Evolutionary conservation across 164 flowering plant species (phyloP), one percentile per base, ranked within the genome.

Genomic region (Berberis thunbergii): DNA sequence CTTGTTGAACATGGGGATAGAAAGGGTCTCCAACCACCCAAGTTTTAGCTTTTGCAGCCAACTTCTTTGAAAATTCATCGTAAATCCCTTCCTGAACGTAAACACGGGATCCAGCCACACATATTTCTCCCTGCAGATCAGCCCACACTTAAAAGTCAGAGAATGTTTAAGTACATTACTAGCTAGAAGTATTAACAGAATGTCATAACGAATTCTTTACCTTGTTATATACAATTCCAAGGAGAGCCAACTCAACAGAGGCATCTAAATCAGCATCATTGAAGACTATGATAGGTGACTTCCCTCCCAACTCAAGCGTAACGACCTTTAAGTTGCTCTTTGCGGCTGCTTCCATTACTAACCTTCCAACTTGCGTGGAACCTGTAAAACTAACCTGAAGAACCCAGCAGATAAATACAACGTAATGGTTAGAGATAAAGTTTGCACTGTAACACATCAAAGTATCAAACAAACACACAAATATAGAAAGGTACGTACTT

Each of bases 1-100:
- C 97, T 67, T 86, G 87, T 6, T 61, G 74, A 65, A 62, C 72
- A 38, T 45, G 66, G 45, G 96, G 91, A 76, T 87, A 87, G 71
- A 92, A 92, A 48, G 98, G 96, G 65, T 92, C 96, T 3, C 98
- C 98, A 45, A 87, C 91, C 48, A 75, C 77, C 88, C 86, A 80
- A 45, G 61, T 59, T 61, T 85, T 85, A 3, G 83, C 81, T 69
- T 76, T 83, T 65, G 79, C 89, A 1, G 60, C 73, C 55, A 80
- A 63, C 57, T 76, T 86, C 69, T 75, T 74, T 43, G 77, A 80
- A 52, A 92, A 67, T 54, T 80, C 78, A 62, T 86, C 96, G 57
- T 87, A 92, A 59, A 92, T 83, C 6, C 88, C 93, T 77, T 92
- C 98, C 62, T 92, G 98, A 52, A 92, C 93, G 62, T 64, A 82